Conservation (phyloP, 2,329 filamentous ascomycete species). For the Nemania diffusa region DNA sequence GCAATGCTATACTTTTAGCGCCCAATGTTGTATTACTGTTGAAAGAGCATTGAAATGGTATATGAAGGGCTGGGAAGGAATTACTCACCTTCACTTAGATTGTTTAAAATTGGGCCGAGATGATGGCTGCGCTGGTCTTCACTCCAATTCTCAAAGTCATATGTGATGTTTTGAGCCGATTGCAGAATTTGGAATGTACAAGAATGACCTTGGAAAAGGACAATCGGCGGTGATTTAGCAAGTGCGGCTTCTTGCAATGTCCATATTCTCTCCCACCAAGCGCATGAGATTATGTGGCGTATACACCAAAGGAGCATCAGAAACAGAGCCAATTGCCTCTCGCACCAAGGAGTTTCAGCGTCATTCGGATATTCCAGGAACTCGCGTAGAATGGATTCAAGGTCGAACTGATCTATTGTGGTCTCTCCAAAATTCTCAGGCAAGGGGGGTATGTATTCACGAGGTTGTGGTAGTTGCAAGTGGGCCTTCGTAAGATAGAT, state of each 20-base stretch:
- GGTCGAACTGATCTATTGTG: background rate
- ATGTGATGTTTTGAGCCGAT: too few species aligned
- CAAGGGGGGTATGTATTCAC: background rate
- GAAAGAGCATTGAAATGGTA: too few species aligned
- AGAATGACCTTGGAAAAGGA: background rate
- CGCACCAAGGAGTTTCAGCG: background rate
- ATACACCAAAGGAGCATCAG: background rate
- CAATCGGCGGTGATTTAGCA: background rate
- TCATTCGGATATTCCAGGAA: background rate
- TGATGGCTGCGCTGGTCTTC: too few species aligned
- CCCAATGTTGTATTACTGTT: too few species aligned
- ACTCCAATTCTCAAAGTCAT: too few species aligned
- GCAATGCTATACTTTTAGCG: too few species aligned
- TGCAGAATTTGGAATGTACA: background rate
- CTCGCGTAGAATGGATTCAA: background rate
- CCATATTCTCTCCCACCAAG: constrained; percentile 18
- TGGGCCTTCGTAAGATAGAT: constrained; percentile 9
- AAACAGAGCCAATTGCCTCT: background rate
- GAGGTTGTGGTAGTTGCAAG: background rate
- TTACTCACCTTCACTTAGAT: too few species aligned
- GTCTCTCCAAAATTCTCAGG: background rate
- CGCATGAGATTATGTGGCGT: background rate
- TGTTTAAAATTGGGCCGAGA: too few species aligned
- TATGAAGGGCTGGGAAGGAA: too few species aligned
- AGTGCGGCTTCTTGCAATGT: background rate